Evolutionary conservation across 768 basidiomycete species (phyloP).

Genomic region (Botryobasidium botryosum): DNA sequence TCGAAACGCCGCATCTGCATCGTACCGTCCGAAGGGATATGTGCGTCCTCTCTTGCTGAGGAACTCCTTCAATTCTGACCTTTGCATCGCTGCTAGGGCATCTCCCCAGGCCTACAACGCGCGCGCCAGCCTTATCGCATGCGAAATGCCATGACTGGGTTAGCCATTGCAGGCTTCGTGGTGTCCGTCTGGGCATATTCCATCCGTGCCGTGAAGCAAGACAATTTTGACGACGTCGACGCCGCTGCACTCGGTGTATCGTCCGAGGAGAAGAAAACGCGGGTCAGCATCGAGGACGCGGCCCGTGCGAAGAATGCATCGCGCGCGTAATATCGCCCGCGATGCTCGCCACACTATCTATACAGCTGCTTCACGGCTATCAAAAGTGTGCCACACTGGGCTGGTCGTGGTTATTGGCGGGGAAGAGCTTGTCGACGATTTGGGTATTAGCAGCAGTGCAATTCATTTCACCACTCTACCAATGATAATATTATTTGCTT

Average conservation of each 20-base stretch:
- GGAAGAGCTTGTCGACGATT: no score
- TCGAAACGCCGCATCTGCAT: conserved; percentile 24
- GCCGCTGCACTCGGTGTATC: conserved; percentile 44
- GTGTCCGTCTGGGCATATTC: conserved; percentile 82
- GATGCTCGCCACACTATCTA: no score
- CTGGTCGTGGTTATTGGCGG: no score
- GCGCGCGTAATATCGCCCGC: no score
- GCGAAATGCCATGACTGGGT: conserved; percentile 64
- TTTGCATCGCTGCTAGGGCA: conserved; percentile 32
- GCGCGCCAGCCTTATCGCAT: conserved; percentile 73
- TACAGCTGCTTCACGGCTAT: no score
- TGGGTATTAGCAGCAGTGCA: no score
- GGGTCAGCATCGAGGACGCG: no score
- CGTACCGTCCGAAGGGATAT: conserved; percentile 37
- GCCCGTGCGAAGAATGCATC: no score
- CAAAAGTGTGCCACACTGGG: no score
- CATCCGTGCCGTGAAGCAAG: conserved; percentile 86
- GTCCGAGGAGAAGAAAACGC: no score
- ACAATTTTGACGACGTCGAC: conserved; percentile 76
- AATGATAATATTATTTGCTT: no score
- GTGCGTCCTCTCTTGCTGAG: conserved; percentile 20
- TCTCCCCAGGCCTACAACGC: conserved; percentile 76
- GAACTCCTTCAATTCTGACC: neutral
- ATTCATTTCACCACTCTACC: no score
- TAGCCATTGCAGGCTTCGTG: conserved; percentile 52